Evolutionary conservation across 768 basidiomycete species (phyloP).

Genomic region (Cyclocybe cylindracea): DNA sequence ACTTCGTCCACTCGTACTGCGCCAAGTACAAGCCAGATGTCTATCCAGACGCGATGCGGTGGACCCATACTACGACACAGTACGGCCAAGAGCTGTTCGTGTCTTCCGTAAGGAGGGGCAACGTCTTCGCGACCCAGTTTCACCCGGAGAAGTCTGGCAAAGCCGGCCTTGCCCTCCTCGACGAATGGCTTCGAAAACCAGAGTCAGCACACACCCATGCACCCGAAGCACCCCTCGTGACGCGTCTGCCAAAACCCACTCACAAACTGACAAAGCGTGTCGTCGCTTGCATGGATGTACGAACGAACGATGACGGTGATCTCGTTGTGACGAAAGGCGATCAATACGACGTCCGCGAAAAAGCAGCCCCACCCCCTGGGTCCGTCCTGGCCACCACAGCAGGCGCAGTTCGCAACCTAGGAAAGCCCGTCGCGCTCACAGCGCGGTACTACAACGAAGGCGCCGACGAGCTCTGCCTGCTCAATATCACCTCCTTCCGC

Average conservation of each 20-base stretch:
- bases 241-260: conserved; percentile 41
- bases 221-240: conserved; percentile 32
- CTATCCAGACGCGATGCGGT: conserved; percentile 61
- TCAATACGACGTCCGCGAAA: conserved; percentile 97
- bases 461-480: conserved; percentile 95
- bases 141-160: conserved; percentile 97
- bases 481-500: conserved; percentile 99
- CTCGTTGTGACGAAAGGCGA: conserved; percentile 99
- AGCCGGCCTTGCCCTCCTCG: conserved; percentile 80
- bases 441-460: conserved; percentile 83
- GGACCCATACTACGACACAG: conserved; percentile 86
- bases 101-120: conserved; percentile 78
- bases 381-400: conserved; percentile 45
- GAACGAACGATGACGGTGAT: conserved; percentile 94
- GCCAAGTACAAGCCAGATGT: conserved; percentile 67
- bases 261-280: conserved; percentile 91
- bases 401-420: conserved; percentile 91
- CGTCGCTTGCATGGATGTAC: conserved; percentile 96
- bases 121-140: conserved; percentile 93
- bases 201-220: conserved; percentile 36
- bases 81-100: conserved; percentile 95
- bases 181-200: conserved; percentile 74
- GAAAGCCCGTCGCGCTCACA: conserved; percentile 93
- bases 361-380: conserved; percentile 27
- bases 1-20: conserved; percentile 97